Evolutionary conservation across 106 monocot genomes (phyloP), one percentile per base, ranked within the genome.

Genomic region (Dactylorhiza incarnata): DNA sequence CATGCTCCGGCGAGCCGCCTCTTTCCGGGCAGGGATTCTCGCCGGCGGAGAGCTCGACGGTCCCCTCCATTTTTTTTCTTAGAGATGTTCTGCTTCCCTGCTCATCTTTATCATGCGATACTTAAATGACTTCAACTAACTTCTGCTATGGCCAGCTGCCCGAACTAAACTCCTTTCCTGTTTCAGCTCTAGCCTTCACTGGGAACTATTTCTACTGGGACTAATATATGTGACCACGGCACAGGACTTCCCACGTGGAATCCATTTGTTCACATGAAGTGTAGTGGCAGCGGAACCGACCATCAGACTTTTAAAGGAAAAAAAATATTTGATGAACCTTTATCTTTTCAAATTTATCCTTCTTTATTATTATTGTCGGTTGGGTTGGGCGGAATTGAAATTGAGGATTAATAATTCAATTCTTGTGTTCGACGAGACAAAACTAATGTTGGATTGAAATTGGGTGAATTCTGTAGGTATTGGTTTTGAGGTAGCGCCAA

Each of bases 91-190:
- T 66, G 3, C 23, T 13, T 48, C 7, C 43, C 71, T 20, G 46
- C 20, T 70, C 45, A n/a, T 46, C 69, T 70, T 45, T 46, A 46
- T 70, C 69, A 13, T 46, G 76, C 63, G 63, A 29, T 45, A 45
- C 26, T 63, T 76, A 63, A 76, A 76, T 76, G 76, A 19, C 45
- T n/a, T 23, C 63, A 76, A 47, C 62, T 63, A 62, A 61, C 59
- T 20, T 19, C 47, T 65, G 11, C 44, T 8, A 43, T 48, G 17
- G 12, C 0, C 73, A 62, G 76, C 61, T 76, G 6, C 48, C 76
- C 76, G 1, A 76, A 76, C 62, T 24, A 76, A 37, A 76, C 59
- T 76, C 47, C 47, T 24, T 46, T 48, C 26, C 62, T 63, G 12
- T 59, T 59, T 59, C 9, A 7, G 58, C 22, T 22, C 22, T 11